phyloP scores from a whole-genome alignment of 116 monocot species.

The Iris pallida region DNA sequence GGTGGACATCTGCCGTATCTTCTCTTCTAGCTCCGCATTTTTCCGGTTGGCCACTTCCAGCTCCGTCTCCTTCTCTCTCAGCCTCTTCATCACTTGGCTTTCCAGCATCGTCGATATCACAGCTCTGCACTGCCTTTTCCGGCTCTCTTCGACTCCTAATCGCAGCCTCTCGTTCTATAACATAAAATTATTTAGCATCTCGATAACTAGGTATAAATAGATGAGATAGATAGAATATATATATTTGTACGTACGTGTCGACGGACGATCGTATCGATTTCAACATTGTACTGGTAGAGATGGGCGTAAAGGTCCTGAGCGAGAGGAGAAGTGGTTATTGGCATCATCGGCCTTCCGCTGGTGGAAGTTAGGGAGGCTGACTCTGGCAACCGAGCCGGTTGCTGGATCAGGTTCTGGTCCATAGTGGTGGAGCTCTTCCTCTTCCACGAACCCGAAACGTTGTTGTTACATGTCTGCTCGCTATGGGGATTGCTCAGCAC shows the following conservation, averaged over 20 bases:
- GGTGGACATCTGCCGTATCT: constrained; percentile 15
- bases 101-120: constrained; percentile 7
- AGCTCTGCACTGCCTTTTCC: constrained; percentile 5
- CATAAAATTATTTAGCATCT: too few species aligned
- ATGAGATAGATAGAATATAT: too few species aligned
- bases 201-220: too few species aligned
- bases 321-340: not conserved
- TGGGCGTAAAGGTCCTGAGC: constrained; percentile 8
- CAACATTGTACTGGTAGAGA: constrained; percentile 7
- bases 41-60: constrained; percentile 16
- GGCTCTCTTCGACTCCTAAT: constrained; percentile 15
- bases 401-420: not conserved
- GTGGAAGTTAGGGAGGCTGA: constrained; percentile 11
- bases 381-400: not conserved
- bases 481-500: constrained; percentile 2
- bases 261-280: constrained; percentile 21
- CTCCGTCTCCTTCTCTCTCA: constrained; percentile 29
- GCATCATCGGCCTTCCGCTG: not conserved
- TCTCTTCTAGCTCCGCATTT: constrained; percentile 26
- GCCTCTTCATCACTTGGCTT: not conserved
- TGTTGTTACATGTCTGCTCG: constrained; percentile 15
- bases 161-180: constrained; percentile 31
- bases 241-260: constrained; percentile 16
- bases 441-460: constrained; percentile 11
- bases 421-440: not conserved